Base-by-base conservation (phyloP, 169 alveolate species). In the Theileria luwenshuni region DNA sequence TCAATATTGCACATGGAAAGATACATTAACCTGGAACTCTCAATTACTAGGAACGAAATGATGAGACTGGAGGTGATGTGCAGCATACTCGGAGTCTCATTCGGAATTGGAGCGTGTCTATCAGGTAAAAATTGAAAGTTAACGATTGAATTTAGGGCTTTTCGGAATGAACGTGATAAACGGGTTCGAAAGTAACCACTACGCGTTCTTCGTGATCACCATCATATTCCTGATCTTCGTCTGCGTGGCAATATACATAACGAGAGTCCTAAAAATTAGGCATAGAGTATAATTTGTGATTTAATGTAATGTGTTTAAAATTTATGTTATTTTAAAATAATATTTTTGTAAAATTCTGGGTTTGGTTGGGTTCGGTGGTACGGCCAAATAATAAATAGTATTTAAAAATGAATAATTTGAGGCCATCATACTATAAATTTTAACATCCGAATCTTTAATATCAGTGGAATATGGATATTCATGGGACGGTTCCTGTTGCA, bases 81-180 rank as follows among this genome's bases (percentile, higher is more conserved):
- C 35, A 85, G 93, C 47, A 73, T 92, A 32, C 58, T 92, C 47
- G 80, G 93, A 48, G 85, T 90, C 3, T 91, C 92, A 33, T 86
- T 92, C 48, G 91, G 91, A 42, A 83, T 88, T 43, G 94, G 95
- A 35, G 90, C 94, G 23, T 74, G 90, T 65, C 76, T 92, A 25
- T 71, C 94, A 49, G 95, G 94, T 86, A 19, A 17, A 75, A 30
- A 17, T 12, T 30, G 19, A 17, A 19, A 1, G 7, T 28, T 0
- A 21, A 0, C 23, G n/a, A n/a, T n/a, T n/a, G n/a, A n/a, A 8
- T 27, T 8, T 51, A 84, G 94, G 94, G 21, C 83, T 90, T 35
- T 90, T 88, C 65, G 94, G 94, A 45, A 90, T 90, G 94, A 90
- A 90, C 72, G 84, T 90, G 33, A 74, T 73, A 61, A 87, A 80